phyloP scores from a whole-genome alignment of 768 basidiomycete genomes.

The Panus rudis region DNA sequence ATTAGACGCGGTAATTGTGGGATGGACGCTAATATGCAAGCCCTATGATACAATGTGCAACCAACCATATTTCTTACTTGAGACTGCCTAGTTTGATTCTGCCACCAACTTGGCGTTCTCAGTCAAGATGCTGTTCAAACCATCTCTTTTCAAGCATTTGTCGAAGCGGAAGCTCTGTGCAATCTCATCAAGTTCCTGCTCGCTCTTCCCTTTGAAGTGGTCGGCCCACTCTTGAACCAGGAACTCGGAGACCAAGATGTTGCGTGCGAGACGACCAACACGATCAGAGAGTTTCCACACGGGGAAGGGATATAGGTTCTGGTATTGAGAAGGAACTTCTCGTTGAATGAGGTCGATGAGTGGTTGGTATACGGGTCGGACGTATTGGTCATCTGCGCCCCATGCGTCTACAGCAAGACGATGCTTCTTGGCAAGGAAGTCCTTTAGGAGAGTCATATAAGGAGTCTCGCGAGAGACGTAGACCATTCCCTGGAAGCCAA shows the following conservation, averaged over 20 bases:
- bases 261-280: conserved; percentile 52
- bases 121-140: conserved; percentile 34
- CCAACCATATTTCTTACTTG: no score
- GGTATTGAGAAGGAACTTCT: conserved; percentile 44
- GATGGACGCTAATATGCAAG: no score
- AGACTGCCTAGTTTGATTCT: not conserved
- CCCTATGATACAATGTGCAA: no score
- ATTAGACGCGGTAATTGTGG: no score
- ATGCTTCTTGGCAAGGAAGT: conserved; percentile 74
- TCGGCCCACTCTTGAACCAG: conserved; percentile 70
- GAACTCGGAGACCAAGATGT: conserved; percentile 65
- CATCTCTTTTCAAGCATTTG: conserved; percentile 61
- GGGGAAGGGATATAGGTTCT: conserved; percentile 52
- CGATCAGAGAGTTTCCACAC: conserved; percentile 56
- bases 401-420: conserved; percentile 70
- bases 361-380: conserved; percentile 57
- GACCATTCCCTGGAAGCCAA: conserved; percentile 85
- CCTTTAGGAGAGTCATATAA: conserved; percentile 62
- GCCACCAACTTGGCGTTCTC: conserved; percentile 16
- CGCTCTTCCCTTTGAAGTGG: conserved; percentile 52
- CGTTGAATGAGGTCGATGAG: conserved; percentile 54
- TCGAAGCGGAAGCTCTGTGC: conserved; percentile 72
- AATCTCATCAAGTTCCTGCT: conserved; percentile 60
- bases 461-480: conserved; percentile 60
- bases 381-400: conserved; percentile 59